phyloP scores from a whole-genome alignment of 257 asterid species.

The Penstemon newberryi region DNA sequence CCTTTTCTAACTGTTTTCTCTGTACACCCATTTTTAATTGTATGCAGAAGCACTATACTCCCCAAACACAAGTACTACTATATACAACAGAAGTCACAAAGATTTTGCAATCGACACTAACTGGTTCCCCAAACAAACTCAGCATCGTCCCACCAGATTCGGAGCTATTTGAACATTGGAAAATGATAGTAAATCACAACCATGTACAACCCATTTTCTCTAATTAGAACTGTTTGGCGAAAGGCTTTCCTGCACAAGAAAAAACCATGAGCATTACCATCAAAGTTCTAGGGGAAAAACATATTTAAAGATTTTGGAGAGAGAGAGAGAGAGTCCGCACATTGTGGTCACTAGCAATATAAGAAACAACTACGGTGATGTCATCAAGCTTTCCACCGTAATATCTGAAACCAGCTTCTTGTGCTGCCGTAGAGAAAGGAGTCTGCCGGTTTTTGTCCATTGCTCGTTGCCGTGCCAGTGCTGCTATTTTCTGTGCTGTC shows the following conservation, averaged over 20 bases:
- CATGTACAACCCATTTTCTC: constrained; percentile 9
- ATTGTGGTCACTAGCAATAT: constrained; percentile 57
- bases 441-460: constrained; percentile 85
- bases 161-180: constrained; percentile 1
- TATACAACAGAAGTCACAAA: constrained; percentile 21
- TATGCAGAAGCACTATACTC: neutral
- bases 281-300: neutral
- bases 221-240: constrained; percentile 33
- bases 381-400: constrained; percentile 97
- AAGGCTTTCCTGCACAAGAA: constrained; percentile 36
- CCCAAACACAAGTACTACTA: constrained; percentile 12
- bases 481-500: constrained; percentile 89
- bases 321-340: constrained; percentile 45
- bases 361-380: constrained; percentile 87
- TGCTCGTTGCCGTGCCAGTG: constrained; percentile 89
- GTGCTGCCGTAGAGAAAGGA: constrained; percentile 96
- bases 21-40: neutral
- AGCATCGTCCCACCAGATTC: constrained; percentile 18
- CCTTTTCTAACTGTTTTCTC: constrained; percentile 17
- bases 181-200: constrained; percentile 5
- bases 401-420: constrained; percentile 90
- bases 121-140: constrained; percentile 6
- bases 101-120: neutral
- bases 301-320: neutral
- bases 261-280: neutral